These are phyloP conservation scores for Lactuca sativa DNA, from an alignment of 129 eudicot genomes.

Conservation along the genomic window DNA sequence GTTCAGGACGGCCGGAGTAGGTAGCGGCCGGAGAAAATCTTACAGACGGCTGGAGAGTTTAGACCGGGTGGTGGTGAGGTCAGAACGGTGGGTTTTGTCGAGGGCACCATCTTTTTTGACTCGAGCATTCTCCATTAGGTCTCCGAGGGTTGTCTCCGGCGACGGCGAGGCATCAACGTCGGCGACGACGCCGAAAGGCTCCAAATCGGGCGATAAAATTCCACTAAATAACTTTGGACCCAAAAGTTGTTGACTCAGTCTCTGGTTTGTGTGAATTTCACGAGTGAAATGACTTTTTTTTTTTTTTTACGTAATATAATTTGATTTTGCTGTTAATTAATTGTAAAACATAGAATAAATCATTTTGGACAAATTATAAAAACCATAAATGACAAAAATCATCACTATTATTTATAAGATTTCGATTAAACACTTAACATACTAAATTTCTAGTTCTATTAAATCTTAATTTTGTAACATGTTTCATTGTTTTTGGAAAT, in stretches of 20 bases:
- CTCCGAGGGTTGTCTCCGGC: slow-evolving; percentile 43
- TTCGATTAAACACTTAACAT: background rate
- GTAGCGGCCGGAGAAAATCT: slow-evolving; percentile 23
- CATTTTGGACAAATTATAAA: background rate
- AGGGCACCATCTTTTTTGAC: slow-evolving; percentile 42
- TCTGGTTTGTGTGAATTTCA: slow-evolving; percentile 10
- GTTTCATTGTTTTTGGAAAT: background rate
- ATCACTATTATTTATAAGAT: background rate
- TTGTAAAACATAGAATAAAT: slow-evolving; percentile 4
- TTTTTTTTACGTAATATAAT: slow-evolving; percentile 4
- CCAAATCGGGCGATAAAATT: slow-evolving; percentile 35
- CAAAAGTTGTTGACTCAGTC: slow-evolving; percentile 42
- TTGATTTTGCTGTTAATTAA: background rate
- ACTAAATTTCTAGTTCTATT: no score
- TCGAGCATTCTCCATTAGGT: slow-evolving; percentile 29
- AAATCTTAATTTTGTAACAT: no score
- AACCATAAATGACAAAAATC: background rate
- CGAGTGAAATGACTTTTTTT: slow-evolving; percentile 2
- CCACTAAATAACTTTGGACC: slow-evolving; percentile 50
- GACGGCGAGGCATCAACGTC: slow-evolving; percentile 50
- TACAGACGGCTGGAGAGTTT: slow-evolving; percentile 38
- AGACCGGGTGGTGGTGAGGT: slow-evolving; percentile 30
- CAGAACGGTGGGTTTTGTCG: slow-evolving; percentile 38
- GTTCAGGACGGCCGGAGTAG: slow-evolving; percentile 37
- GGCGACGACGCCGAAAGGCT: slow-evolving; percentile 29